Percentiles rank a stretch among this genome's conserved stretches.
These are phyloP conservation scores for Fusarium succisae DNA, from an alignment of 2,329 filamentous ascomycete genomes.

Conservation along the genomic window DNA sequence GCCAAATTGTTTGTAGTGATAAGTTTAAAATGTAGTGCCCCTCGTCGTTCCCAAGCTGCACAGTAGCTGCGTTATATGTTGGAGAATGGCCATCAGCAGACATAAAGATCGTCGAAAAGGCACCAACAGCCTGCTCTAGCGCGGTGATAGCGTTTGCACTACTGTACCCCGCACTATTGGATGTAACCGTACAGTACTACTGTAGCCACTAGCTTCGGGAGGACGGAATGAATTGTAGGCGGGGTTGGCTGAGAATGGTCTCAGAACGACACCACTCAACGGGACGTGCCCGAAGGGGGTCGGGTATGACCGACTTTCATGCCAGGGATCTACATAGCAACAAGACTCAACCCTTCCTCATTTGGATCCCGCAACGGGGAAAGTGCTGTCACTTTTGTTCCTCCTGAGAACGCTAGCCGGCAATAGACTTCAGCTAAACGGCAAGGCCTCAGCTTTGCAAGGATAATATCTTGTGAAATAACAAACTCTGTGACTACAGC, in stretches of 20 bases:
- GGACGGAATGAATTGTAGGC: not conserved
- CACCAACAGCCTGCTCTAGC: not conserved
- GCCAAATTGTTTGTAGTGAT: not conserved
- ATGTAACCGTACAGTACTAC: not conserved
- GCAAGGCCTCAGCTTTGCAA: not conserved
- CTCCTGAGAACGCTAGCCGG: not conserved
- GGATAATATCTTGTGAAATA: not conserved
- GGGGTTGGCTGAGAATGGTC: not conserved
- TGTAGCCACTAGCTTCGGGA: not conserved
- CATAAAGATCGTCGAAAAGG: not conserved
- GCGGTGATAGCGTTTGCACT: not conserved
- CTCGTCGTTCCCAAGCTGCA: not conserved
- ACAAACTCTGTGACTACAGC: not conserved
- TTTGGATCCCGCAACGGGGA: not conserved
- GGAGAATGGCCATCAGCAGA: too few species aligned
- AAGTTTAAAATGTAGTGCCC: fast-evolving
- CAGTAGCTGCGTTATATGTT: not conserved
- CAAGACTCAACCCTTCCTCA: not conserved
- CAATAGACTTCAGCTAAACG: not conserved
- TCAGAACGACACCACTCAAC: too few species aligned
- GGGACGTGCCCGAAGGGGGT: not conserved
- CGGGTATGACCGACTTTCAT: not conserved
- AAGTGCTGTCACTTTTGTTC: not conserved
- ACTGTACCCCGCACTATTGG: not conserved
- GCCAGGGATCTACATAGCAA: not conserved